These are phyloP conservation scores for Talaromyces thailandensis DNA, from an alignment of 495 filamentous ascomycete genomes.

Conservation along the genomic window DNA sequence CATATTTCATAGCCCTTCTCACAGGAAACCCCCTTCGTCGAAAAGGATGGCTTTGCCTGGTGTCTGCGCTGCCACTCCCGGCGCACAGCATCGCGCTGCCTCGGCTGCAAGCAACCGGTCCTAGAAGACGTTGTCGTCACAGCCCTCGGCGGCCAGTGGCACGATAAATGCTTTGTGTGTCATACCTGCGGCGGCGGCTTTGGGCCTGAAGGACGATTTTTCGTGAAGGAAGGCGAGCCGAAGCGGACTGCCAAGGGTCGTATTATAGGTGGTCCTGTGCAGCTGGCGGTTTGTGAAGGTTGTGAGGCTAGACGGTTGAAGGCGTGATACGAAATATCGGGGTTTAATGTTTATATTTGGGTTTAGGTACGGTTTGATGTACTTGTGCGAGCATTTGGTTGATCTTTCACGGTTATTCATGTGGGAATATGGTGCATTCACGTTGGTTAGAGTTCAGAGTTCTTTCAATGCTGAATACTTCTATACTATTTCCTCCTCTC, in stretches of 20 bases:
- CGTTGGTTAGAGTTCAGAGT: not conserved
- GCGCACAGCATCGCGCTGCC: slow-evolving; percentile 78
- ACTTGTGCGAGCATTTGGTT: not conserved
- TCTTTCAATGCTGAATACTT: not conserved
- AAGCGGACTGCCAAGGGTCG: slow-evolving; percentile 41
- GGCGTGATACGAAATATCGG: slow-evolving; percentile 17
- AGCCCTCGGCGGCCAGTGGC: slow-evolving; percentile 90
- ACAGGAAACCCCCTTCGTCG: slow-evolving; percentile 75
- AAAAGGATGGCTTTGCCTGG: slow-evolving; percentile 99
- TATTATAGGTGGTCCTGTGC: slow-evolving; percentile 38
- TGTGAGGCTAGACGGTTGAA: slow-evolving; percentile 60
- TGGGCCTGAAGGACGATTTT: slow-evolving; percentile 52
- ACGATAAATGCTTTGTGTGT: slow-evolving; percentile 84
- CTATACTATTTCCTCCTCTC: not conserved
- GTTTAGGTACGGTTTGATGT: not conserved
- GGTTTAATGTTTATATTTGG: not conserved
- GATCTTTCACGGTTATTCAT: not conserved
- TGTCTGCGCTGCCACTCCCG: slow-evolving; percentile 89
- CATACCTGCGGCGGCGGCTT: slow-evolving; percentile 56
- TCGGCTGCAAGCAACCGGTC: slow-evolving; percentile 74
- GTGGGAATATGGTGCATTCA: not conserved
- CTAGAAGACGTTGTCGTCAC: slow-evolving; percentile 78
- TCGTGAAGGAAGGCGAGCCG: slow-evolving; percentile 47
- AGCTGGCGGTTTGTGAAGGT: slow-evolving; percentile 50
- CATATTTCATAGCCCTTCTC: slow-evolving; percentile 56